Evolutionary conservation across 1,139 yeast genomes (phyloP).

Genomic region (Zygoascus sp.): DNA sequence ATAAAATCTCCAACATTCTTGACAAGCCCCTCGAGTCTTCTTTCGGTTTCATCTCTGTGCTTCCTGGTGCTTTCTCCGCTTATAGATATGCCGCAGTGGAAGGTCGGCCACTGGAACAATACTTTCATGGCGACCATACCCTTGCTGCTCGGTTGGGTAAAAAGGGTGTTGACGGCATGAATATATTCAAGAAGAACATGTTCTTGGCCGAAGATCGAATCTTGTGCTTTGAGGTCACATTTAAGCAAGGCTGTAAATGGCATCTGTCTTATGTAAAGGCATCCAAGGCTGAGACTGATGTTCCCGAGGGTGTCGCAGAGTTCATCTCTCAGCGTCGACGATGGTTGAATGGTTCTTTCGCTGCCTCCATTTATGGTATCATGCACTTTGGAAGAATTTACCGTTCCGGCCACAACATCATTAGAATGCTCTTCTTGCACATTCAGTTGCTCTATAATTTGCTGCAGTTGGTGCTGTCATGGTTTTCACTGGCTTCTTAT

Average conservation of each 20-base stretch:
- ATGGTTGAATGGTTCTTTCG: conserved; percentile 95
- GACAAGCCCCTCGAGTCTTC: conserved; percentile 92
- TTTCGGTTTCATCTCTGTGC: conserved; percentile 88
- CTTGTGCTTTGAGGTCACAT: conserved; percentile 86
- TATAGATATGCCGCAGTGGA: conserved; percentile 41
- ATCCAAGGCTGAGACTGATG: conserved; percentile 94
- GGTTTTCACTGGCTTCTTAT: conserved; percentile 80
- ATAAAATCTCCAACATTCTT: conserved; percentile 88
- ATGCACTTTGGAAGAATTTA: conserved; percentile 70
- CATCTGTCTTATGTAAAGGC: conserved; percentile 80
- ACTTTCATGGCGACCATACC: conserved; percentile 84
- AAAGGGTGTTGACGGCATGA: conserved; percentile 47
- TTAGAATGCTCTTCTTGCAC: conserved; percentile 67
- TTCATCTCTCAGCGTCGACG: conserved; percentile 88
- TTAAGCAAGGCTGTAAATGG: conserved; percentile 77
- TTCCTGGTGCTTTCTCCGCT: conserved; percentile 96
- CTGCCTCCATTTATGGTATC: conserved; percentile 85
- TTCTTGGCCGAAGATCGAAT: conserved; percentile 94
- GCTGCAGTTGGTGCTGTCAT: conserved; percentile 60
- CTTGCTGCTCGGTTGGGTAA: conserved; percentile 42
- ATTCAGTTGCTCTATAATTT: conserved; percentile 77
- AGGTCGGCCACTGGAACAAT: conserved; percentile 70
- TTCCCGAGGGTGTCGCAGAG: conserved; percentile 82
- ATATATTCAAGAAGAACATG: conserved; percentile 88
- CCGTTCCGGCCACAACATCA: conserved; percentile 67